phyloP scores from a whole-genome alignment of 1,139 yeast genomes.

The Yamadazyma atmosphaerica region DNA sequence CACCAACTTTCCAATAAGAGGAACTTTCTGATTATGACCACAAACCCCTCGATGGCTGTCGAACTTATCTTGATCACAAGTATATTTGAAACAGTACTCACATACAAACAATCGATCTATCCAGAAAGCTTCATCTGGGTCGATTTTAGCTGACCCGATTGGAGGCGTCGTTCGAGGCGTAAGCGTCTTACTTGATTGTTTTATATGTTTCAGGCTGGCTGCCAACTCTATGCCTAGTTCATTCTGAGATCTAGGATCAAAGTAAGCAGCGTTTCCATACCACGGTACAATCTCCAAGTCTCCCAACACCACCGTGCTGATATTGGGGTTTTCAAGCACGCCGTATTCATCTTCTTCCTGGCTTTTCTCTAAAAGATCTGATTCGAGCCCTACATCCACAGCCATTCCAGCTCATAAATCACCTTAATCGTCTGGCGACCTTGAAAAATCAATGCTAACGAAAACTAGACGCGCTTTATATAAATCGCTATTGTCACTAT shows the following conservation, averaged over 20 bases:
- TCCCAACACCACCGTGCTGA: constrained; percentile 66
- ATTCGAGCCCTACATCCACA: neutral
- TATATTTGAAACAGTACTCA: constrained; percentile 80
- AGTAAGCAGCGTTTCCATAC: constrained; percentile 85
- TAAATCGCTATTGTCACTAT: neutral
- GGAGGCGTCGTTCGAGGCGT: neutral
- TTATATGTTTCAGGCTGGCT: neutral
- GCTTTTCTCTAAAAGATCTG: too few relatives aligned
- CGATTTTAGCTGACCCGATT: neutral
- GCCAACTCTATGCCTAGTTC: constrained; percentile 9
- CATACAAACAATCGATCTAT: constrained; percentile 68
- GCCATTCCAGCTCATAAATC: neutral
- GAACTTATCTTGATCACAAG: constrained; percentile 43
- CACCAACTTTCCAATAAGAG: constrained; percentile 62
- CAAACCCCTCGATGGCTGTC: constrained; percentile 51
- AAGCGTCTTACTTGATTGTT: neutral
- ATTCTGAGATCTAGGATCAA: constrained; percentile 25
- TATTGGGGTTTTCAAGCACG: constrained; percentile 57
- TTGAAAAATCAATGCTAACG: too few relatives aligned
- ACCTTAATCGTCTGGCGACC: neutral
- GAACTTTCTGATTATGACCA: constrained; percentile 25
- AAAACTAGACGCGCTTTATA: constrained; percentile 2
- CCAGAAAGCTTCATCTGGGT: constrained; percentile 38
- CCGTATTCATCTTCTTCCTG: constrained; percentile 56
- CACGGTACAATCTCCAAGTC: constrained; percentile 68